These are phyloP conservation scores for Teunomyces barrocoloradensis DNA, from an alignment of 805 yeast species.

Conservation along the genomic window DNA sequence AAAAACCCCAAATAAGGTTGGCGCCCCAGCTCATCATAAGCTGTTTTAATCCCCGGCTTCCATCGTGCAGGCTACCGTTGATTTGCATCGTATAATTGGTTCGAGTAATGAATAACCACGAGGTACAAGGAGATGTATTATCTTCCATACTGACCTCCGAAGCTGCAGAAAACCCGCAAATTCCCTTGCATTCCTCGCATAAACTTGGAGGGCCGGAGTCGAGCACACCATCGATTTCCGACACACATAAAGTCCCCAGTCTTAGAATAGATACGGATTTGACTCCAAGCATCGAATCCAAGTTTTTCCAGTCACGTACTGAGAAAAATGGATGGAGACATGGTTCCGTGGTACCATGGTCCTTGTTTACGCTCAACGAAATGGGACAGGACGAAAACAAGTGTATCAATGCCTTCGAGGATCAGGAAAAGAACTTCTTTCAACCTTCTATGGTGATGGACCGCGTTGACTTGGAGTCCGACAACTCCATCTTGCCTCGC, in stretches of 20 bases:
- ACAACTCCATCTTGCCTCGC: not conserved
- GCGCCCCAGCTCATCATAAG: too few relatives aligned
- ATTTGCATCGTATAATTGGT: not conserved
- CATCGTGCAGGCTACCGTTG: too few relatives aligned
- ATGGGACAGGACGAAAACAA: conserved; percentile 6
- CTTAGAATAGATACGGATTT: not conserved
- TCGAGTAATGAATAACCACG: not conserved
- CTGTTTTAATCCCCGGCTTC: too few relatives aligned
- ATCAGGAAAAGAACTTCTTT: conserved; percentile 15
- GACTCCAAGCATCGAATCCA: not conserved
- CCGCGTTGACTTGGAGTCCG: conserved; percentile 11
- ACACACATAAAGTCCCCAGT: not conserved
- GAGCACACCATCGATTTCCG: not conserved
- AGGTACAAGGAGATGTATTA: not conserved
- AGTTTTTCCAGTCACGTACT: not conserved
- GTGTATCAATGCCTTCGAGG: conserved; percentile 10
- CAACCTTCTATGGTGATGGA: conserved; percentile 24
- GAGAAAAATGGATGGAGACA: conserved; percentile 25
- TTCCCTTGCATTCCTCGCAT: not conserved
- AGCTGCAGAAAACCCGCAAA: not conserved
- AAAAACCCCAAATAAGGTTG: too few relatives aligned
- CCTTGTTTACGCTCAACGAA: conserved; percentile 22
- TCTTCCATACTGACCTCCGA: not conserved
- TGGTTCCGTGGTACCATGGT: conserved; percentile 24
- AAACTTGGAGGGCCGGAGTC: not conserved